Conservation (phyloP, 2,329 filamentous ascomycete genomes). For the Sphaceloma murrayae region DNA sequence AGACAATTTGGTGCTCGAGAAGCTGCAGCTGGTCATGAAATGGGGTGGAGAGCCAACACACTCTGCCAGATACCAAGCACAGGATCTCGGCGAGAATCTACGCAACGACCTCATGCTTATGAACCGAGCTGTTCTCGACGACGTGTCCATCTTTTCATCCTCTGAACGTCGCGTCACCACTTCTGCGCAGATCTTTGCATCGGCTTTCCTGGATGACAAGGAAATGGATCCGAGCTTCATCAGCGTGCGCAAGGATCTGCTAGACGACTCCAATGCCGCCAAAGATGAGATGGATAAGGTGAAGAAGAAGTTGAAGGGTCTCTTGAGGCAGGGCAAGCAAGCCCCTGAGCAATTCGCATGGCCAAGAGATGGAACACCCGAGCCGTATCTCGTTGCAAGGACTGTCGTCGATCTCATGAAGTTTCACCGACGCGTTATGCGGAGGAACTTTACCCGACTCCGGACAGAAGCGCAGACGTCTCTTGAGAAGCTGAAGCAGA, state of each 20-base stretch:
- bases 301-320: constrained; percentile 95
- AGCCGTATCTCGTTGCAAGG: constrained; percentile 85
- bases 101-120: constrained; percentile 86
- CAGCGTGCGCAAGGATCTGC: constrained; percentile 79
- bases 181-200: constrained; percentile 92
- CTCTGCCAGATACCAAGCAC: constrained; percentile 88
- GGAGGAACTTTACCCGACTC: constrained; percentile 79
- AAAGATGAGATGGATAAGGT: constrained; percentile 99
- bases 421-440: constrained; percentile 91
- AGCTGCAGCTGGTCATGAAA: constrained; percentile 94
- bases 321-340: constrained; percentile 84
- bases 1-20: constrained; percentile 86
- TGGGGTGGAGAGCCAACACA: constrained; percentile 98
- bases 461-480: constrained; percentile 53
- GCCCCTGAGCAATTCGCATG: constrained; percentile 96
- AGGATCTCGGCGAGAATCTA: constrained; percentile 92
- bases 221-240: constrained; percentile 80
- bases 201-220: constrained; percentile 77
- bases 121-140: constrained; percentile 83
- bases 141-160: constrained; percentile 91
- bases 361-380: constrained; percentile 83
- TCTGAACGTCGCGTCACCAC: constrained; percentile 91
- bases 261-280: constrained; percentile 95
- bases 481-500: constrained; percentile 43
- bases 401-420: constrained; percentile 95